Evolutionary conservation across 352 stramenopile species (phyloP).

Genomic region (Lagenidium giganteum): DNA sequence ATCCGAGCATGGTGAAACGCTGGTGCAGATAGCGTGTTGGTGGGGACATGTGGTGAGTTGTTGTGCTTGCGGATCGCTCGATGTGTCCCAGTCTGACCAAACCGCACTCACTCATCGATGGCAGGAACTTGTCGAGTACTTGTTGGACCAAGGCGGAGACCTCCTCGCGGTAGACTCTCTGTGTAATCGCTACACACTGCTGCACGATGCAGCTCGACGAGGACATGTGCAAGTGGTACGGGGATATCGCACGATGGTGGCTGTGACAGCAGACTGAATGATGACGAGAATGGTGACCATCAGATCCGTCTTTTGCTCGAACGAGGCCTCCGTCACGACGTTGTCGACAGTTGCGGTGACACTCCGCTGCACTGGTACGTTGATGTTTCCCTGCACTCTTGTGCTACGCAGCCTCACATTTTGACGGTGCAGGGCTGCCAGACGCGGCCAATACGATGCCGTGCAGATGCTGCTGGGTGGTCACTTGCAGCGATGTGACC

Average conservation of each 20-base stretch:
- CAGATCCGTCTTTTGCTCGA: slow-evolving; percentile 48
- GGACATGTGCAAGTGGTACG: slow-evolving; percentile 47
- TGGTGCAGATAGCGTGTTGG: slow-evolving; percentile 72
- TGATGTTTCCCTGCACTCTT: background rate
- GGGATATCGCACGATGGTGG: too few species aligned
- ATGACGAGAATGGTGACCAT: background rate
- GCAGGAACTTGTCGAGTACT: slow-evolving; percentile 48
- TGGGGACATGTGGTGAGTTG: slow-evolving; percentile 42
- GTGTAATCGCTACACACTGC: slow-evolving; percentile 54
- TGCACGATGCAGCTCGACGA: slow-evolving; percentile 57
- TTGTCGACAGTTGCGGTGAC: slow-evolving; percentile 43
- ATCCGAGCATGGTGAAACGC: slow-evolving; percentile 46
- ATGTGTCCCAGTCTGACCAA: too few species aligned
- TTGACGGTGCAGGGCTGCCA: slow-evolving; percentile 35
- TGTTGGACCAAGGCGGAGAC: slow-evolving; percentile 55
- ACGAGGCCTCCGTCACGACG: slow-evolving; percentile 30
- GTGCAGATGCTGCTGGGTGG: slow-evolving; percentile 41
- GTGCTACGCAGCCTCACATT: background rate
- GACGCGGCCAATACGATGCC: slow-evolving; percentile 56
- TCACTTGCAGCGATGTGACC: slow-evolving; percentile 24
- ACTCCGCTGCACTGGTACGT: slow-evolving; percentile 64
- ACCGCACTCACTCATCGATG: too few species aligned
- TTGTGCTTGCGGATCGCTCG: too few species aligned
- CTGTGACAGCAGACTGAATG: background rate
- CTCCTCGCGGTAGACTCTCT: slow-evolving; percentile 40